These are phyloP conservation scores for Phlyctochytrium planicorne DNA, from an alignment of 192 early-diverging fungal species.

Conservation along the genomic window DNA sequence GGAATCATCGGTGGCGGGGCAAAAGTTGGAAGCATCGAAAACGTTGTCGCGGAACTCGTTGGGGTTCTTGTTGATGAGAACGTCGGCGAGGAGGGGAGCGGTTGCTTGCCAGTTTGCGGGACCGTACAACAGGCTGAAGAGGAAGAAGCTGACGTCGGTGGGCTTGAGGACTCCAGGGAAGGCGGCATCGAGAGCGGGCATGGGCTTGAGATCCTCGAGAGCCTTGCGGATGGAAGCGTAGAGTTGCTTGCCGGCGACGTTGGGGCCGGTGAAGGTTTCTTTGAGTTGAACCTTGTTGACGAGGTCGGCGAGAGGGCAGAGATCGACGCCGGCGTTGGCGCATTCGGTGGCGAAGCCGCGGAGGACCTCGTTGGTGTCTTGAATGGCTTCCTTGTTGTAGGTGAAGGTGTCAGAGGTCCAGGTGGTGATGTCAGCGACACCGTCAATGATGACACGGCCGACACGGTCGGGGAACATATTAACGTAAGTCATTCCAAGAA, in stretches of 20 bases:
- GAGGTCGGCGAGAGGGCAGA: slow-evolving; percentile 30
- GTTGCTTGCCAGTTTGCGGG: not conserved
- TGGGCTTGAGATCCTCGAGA: not conserved
- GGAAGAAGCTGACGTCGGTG: not conserved
- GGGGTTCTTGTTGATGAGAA: too few relatives aligned
- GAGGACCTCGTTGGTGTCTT: slow-evolving; percentile 15
- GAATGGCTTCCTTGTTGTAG: not conserved
- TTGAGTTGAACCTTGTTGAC: too few relatives aligned
- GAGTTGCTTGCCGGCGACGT: not conserved
- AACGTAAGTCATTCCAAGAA: slow-evolving; percentile 39
- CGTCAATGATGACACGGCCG: slow-evolving; percentile 42
- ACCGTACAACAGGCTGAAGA: slow-evolving; percentile 11
- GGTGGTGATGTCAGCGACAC: slow-evolving; percentile 27
- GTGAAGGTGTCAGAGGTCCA: not conserved
- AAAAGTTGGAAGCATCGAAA: too few relatives aligned
- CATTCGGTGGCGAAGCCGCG: slow-evolving; percentile 33
- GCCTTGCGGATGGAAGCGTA: not conserved
- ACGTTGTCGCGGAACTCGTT: too few relatives aligned
- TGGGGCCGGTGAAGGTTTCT: not conserved
- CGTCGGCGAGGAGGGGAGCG: not conserved
- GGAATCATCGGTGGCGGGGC: slow-evolving; percentile 1
- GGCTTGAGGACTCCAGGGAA: not conserved
- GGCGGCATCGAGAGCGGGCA: not conserved
- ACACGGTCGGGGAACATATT: slow-evolving; percentile 50
- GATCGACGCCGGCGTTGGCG: slow-evolving; percentile 30